Conservation (phyloP, 768 basidiomycete genomes). For the Suillus subluteus region DNA sequence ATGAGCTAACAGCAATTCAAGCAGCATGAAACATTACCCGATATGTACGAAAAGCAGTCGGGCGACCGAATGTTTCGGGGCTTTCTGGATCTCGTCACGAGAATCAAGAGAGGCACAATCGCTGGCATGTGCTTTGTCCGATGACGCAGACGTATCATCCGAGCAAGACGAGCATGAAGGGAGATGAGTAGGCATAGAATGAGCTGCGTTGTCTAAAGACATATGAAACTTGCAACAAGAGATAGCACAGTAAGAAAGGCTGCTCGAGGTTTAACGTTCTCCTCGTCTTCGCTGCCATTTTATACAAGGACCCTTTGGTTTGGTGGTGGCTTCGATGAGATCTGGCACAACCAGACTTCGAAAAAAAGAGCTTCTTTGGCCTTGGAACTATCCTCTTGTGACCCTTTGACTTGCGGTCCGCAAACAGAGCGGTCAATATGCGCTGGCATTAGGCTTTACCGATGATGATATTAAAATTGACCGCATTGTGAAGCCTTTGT, state of each 20-base stretch:
- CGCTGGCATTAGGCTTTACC: constrained; percentile 28
- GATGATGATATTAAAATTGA: constrained; percentile 26
- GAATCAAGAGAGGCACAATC: constrained; percentile 32
- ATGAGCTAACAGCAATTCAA: constrained; percentile 19
- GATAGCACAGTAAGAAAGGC: constrained; percentile 6
- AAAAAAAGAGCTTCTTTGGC: constrained; percentile 14
- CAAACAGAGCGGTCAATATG: constrained; percentile 21
- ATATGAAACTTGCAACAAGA: constrained; percentile 5
- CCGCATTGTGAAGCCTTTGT: constrained; percentile 30
- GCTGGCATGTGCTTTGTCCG: constrained; percentile 18
- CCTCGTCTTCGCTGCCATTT: constrained; percentile 21
- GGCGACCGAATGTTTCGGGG: constrained; percentile 48
- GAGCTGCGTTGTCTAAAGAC: not conserved
- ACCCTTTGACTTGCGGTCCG: constrained; percentile 21
- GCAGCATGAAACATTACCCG: constrained; percentile 49
- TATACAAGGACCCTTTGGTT: constrained; percentile 26
- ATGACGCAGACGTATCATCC: constrained; percentile 23
- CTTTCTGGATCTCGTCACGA: constrained; percentile 19
- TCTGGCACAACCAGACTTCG: constrained; percentile 10
- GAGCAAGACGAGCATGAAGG: constrained; percentile 18
- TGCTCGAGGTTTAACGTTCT: constrained; percentile 11
- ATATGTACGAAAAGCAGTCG: constrained; percentile 68
- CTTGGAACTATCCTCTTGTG: constrained; percentile 19
- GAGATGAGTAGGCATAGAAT: not conserved
- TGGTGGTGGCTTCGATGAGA: constrained; percentile 27